A percentile compares a stretch with the other conserved stretches of the same genome.
Evolutionary conservation across 2,329 filamentous ascomycete genomes (phyloP).

Genomic region (Ophiostoma piceae): DNA sequence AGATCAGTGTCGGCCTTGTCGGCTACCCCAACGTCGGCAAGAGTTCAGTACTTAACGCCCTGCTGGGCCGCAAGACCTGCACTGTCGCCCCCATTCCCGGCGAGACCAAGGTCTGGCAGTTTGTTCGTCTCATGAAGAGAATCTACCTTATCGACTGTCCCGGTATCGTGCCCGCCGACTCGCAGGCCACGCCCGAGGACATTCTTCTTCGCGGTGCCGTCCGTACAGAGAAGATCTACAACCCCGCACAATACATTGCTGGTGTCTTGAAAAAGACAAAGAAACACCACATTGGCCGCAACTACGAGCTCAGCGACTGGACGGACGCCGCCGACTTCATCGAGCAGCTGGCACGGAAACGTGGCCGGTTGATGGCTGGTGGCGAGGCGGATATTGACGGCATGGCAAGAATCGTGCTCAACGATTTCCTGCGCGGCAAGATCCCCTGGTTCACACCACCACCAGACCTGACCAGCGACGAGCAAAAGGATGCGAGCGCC

Average conservation of each 20-base stretch:
- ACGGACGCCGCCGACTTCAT: conserved; percentile 74
- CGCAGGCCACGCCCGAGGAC: conserved; percentile 76
- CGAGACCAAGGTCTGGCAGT: conserved; percentile 69
- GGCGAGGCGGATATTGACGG: conserved; percentile 95
- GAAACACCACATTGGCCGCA: conserved; percentile 81
- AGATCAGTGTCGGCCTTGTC: conserved; percentile 77
- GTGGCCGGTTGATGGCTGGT: conserved; percentile 70
- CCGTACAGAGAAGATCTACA: conserved; percentile 85
- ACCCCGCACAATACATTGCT: conserved; percentile 92
- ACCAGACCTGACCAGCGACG: conserved; percentile 53
- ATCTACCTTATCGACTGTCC: conserved; percentile 92
- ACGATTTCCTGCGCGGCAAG: conserved; percentile 91
- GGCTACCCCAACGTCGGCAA: conserved; percentile 90
- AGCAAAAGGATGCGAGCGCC: conserved; percentile 43
- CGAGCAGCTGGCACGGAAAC: conserved; percentile 79
- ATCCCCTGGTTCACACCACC: conserved; percentile 93
- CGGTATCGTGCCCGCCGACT: conserved; percentile 87
- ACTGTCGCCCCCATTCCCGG: conserved; percentile 91
- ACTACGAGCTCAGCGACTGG: conserved; percentile 82
- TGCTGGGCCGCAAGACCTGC: conserved; percentile 87
- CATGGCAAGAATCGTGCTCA: conserved; percentile 93
- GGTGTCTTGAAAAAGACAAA: conserved; percentile 77
- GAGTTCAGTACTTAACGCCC: conserved; percentile 92
- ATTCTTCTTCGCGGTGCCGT: conserved; percentile 87
- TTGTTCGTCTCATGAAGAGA: conserved; percentile 57